phyloP scores from a whole-genome alignment of 176 grass and related monocot genomes.

The Miscanthus lutarioriparius region DNA sequence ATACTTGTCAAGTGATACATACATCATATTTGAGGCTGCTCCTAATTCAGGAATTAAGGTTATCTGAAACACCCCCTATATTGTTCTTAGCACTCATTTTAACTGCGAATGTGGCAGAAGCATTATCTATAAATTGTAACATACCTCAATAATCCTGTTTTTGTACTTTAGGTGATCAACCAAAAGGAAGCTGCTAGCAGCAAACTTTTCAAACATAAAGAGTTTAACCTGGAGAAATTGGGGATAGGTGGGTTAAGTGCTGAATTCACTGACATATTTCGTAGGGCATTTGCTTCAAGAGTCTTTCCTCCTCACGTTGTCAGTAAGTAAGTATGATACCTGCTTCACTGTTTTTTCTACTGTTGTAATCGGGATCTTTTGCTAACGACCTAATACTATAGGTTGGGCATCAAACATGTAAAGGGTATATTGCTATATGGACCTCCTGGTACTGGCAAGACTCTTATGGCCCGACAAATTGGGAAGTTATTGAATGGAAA shows the following conservation, averaged over 20 bases:
- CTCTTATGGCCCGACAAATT: constrained; percentile 98
- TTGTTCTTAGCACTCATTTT: constrained; percentile 7
- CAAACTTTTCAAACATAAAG: constrained; percentile 98
- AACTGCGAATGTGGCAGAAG: not conserved
- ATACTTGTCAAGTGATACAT: constrained; percentile 77
- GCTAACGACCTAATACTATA: constrained; percentile 44
- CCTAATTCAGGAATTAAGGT: constrained; percentile 99
- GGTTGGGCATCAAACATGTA: constrained; percentile 94
- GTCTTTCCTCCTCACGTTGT: constrained; percentile 91
- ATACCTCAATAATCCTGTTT: constrained; percentile 8
- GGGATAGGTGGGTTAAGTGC: constrained; percentile 89
- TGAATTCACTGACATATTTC: constrained; percentile 97
- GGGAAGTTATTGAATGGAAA: constrained; percentile 96
- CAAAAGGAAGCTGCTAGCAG: constrained; percentile 96
- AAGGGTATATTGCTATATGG: constrained; percentile 95
- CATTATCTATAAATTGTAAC: constrained; percentile 10
- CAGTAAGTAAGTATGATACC: constrained; percentile 53
- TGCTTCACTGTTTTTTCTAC: constrained; percentile 25
- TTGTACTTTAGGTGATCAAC: constrained; percentile 74
- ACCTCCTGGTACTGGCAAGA: constrained; percentile 97
- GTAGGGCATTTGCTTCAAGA: constrained; percentile 97
- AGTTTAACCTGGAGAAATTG: constrained; percentile 94
- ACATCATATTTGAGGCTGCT: constrained; percentile 91
- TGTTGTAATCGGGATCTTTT: not conserved
- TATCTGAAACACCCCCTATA: constrained; percentile 20